Percentiles rank a stretch among this genome's conserved stretches.
Evolutionary conservation across 2,329 filamentous ascomycete genomes (phyloP).

Genomic region (Ceratocystis cacaofunesta): DNA sequence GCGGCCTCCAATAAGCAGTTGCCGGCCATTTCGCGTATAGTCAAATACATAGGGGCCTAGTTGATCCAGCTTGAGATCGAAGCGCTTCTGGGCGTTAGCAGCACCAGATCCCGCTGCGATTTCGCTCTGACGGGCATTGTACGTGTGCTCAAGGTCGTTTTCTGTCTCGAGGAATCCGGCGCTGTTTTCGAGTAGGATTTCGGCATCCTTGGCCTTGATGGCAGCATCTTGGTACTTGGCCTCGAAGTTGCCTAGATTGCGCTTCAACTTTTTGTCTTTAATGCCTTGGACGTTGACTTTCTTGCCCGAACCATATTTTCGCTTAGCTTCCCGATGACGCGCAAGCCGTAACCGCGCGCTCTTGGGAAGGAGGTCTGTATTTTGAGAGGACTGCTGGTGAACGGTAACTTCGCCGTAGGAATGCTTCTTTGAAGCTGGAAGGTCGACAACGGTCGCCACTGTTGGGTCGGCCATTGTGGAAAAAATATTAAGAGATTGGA

Average conservation of each 20-base stretch:
- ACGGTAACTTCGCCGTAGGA: constrained; percentile 1
- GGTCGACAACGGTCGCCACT: constrained; percentile 1
- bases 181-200: constrained; percentile 81
- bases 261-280: constrained; percentile 78
- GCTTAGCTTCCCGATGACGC: constrained; percentile 48
- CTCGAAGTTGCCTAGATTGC: constrained; percentile 66
- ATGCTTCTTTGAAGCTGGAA: constrained; percentile 11
- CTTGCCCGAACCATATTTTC: constrained; percentile 71
- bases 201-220: constrained; percentile 80
- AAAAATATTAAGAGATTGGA: too few species aligned
- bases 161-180: constrained; percentile 80
- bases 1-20: constrained; percentile 69
- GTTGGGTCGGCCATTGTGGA: background rate
- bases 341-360: constrained; percentile 37
- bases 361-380: constrained; percentile 33
- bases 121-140: constrained; percentile 80
- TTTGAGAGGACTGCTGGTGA: background rate
- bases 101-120: constrained; percentile 60
- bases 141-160: constrained; percentile 75
- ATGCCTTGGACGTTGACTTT: constrained; percentile 57
- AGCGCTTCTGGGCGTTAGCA: constrained; percentile 81
- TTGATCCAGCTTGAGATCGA: constrained; percentile 70
- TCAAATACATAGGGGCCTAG: constrained; percentile 80
- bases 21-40: constrained; percentile 77
- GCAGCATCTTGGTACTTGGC: constrained; percentile 67